Percentiles rank a stretch among this genome's conserved stretches.
Conservation (phyloP, 2,329 filamentous ascomycete species). For the Aspergillus sp. region DNA sequence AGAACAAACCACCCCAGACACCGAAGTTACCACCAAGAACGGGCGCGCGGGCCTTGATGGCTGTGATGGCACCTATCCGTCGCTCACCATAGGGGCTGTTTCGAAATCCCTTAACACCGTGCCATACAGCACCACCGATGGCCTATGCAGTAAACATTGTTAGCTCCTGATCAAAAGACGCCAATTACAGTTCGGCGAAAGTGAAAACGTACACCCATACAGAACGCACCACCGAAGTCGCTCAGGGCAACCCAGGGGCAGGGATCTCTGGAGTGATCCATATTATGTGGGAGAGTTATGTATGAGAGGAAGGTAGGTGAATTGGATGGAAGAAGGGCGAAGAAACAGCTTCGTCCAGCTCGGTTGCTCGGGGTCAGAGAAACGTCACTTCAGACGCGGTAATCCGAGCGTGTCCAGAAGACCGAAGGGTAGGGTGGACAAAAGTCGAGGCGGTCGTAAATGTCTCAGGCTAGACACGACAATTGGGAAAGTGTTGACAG, state of each 20-base stretch:
- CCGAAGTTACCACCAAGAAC: conserved; percentile 97
- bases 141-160: conserved; percentile 50
- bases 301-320: not conserved
- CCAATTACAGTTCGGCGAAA: not conserved
- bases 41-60: conserved; percentile 94
- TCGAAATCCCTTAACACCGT: conserved; percentile 92
- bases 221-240: conserved; percentile 96
- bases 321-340: not conserved
- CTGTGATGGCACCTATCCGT: conserved; percentile 91
- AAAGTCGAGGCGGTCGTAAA: not conserved
- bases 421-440: not conserved
- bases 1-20: conserved; percentile 95
- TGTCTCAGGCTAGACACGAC: not conserved
- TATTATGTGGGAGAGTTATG: conserved; percentile 37
- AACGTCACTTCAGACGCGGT: conserved; percentile 5
- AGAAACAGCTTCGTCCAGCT: conserved; percentile 13
- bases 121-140: conserved; percentile 84
- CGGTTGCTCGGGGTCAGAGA: conserved; percentile 10
- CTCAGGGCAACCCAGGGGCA: conserved; percentile 96
- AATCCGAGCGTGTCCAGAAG: not conserved
- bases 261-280: conserved; percentile 96
- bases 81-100: conserved; percentile 91
- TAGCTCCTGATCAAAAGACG: conserved; percentile 14
- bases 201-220: conserved; percentile 76
- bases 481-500: not conserved